Evolutionary conservation across 306 rosid genomes (phyloP).

Genomic region (Quercus wislizeni): DNA sequence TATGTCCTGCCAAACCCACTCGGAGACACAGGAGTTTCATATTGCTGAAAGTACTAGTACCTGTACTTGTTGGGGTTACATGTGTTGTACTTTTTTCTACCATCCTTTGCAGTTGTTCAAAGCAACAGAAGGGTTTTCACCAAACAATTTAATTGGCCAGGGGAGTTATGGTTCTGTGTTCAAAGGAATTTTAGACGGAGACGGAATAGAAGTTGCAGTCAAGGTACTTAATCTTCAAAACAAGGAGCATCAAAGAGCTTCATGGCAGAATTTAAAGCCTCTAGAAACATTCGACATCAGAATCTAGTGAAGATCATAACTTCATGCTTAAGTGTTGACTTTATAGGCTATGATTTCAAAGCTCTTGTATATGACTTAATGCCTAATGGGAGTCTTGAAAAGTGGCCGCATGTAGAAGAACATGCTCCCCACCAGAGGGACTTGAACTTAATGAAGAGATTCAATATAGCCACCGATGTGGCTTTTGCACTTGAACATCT

Average conservation of each 20-base stretch:
- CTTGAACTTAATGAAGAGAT: not conserved
- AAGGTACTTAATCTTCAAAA: not conserved
- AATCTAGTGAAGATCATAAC: not conserved
- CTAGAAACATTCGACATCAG: too few species aligned
- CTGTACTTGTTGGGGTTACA: not conserved
- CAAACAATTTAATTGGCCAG: not conserved
- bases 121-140: not conserved
- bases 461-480: conserved; percentile 8
- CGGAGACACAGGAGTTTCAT: not conserved
- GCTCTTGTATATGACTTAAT: not conserved
- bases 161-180: not conserved
- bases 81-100: not conserved
- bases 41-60: not conserved
- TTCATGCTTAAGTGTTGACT: not conserved
- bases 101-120: not conserved
- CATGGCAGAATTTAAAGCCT: not conserved
- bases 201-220: not conserved
- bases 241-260: not conserved
- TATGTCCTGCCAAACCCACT: not conserved
- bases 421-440: not conserved
- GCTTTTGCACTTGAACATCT: conserved; percentile 17
- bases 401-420: not conserved
- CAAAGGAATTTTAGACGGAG: not conserved
- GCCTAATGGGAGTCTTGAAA: not conserved
- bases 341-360: not conserved